Conservation (phyloP, 441 rosid genomes). For the Metrosideros polymorpha region DNA sequence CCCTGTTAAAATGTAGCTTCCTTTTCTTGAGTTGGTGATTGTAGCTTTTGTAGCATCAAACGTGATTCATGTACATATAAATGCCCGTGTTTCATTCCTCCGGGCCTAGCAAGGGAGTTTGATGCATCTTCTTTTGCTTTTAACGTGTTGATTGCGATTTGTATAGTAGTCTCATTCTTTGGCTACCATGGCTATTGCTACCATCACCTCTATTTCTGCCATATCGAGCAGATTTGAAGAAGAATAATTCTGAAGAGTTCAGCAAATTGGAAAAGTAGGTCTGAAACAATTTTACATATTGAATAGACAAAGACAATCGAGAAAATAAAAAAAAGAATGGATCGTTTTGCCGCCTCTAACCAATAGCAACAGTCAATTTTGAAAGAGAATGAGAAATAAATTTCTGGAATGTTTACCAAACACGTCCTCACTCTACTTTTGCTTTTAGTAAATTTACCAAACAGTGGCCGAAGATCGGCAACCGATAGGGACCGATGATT, state of each 20-base stretch:
- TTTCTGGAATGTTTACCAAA: too few species aligned
- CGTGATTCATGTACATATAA: not conserved
- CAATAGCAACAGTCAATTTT: too few species aligned
- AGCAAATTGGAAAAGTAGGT: not conserved
- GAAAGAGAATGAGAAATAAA: too few species aligned
- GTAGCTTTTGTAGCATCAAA: not conserved
- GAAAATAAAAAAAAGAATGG: not conserved
- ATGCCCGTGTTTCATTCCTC: not conserved
- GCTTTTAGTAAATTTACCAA: too few species aligned
- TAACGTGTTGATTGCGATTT: not conserved
- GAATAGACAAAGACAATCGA: not conserved
- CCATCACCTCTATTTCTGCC: not conserved
- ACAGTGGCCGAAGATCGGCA: too few species aligned
- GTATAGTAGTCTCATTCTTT: not conserved
- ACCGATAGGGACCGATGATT: too few species aligned
- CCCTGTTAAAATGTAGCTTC: not conserved
- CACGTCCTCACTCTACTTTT: too few species aligned
- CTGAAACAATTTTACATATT: not conserved
- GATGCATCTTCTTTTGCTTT: not conserved
- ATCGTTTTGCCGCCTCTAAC: not conserved
- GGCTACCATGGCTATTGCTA: not conserved
- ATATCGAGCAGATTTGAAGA: not conserved
- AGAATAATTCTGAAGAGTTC: not conserved
- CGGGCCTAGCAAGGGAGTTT: not conserved
- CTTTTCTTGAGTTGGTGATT: not conserved